Evolutionary conservation across 1,284 basidiomycete genomes (phyloP), one percentile per base, ranked within the genome.

Genomic region (Malassezia sp.): DNA sequence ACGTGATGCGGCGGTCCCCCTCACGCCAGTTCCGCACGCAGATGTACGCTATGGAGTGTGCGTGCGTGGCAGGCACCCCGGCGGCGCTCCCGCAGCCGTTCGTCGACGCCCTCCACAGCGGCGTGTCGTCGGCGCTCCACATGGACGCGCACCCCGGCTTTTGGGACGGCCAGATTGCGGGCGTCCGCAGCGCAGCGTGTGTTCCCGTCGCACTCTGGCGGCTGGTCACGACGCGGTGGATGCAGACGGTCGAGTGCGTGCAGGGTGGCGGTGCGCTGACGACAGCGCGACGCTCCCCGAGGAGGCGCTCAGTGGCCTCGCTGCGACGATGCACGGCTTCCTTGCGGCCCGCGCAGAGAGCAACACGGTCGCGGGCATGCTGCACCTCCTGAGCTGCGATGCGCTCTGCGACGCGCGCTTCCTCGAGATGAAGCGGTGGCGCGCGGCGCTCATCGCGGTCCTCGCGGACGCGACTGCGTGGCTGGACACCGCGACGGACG

Each of bases 341-440:
- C 27, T 28, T 28, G 18, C 20, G 7, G 15, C 21, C 32, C 2
- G 8, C 4, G 23, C 40, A n/a, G n/a, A n/a, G n/a, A n/a, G 35
- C 17, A 18, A 8, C n/a, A n/a, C 4, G 26, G 17, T 4, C n/a
- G 15, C 15, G 5, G n/a, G 6, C 30, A 17, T 7, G 23, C 28
- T 27, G 28, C 21, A 27, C 27, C 9, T 14, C 17, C 24, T 41
- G 14, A 48, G 27, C 22, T 31, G 28, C 2, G 23, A 17, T 11
- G 21, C 22, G 2, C 29, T 47, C 2, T 22, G 35, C 27, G 53
- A 57, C 18, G 59, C 58, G 0, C 49, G 53, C 0, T 59, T 63
- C 44, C 52, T 60, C 34, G 60, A 63, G 36, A 48, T 55, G 30
- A 33, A 51, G 14, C 47, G 47, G 3, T 59, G 53, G 56, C 54